Evolutionary conservation across 768 basidiomycete genomes (phyloP).

Genomic region (Sarcodon sp.): DNA sequence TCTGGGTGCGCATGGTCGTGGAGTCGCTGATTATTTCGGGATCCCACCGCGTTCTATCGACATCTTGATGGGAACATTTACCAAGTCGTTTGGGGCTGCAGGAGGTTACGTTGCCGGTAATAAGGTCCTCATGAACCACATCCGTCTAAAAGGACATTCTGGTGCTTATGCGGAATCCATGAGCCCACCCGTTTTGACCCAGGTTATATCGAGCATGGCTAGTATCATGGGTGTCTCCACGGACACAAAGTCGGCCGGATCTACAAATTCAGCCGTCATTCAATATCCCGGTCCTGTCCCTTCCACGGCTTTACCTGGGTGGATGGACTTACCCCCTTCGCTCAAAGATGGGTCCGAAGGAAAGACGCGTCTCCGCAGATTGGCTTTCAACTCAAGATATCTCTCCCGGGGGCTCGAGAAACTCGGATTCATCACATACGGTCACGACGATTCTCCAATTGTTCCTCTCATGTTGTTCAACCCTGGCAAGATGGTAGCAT

Average conservation of each 20-base stretch:
- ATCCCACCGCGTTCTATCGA: conserved; percentile 74
- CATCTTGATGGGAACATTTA: conserved; percentile 98
- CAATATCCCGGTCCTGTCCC: conserved; percentile 62
- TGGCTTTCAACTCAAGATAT: conserved; percentile 95
- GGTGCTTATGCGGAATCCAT: conserved; percentile 85
- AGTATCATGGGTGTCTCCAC: conserved; percentile 85
- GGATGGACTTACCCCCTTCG: conserved; percentile 62
- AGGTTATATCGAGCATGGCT: conserved; percentile 85
- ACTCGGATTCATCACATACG: conserved; percentile 95
- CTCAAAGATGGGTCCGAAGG: conserved; percentile 83
- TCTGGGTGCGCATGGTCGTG: conserved; percentile 87
- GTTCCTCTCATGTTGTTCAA: conserved; percentile 88
- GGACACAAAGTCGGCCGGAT: conserved; percentile 18
- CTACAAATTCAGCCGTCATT: conserved; percentile 14
- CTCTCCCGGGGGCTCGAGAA: conserved; percentile 76
- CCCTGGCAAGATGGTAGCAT: conserved; percentile 87
- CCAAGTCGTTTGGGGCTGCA: conserved; percentile 86
- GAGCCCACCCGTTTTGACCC: conserved; percentile 82
- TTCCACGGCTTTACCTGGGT: conserved; percentile 49
- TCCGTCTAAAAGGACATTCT: conserved; percentile 73
- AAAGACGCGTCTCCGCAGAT: conserved; percentile 61
- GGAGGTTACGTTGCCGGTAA: conserved; percentile 91
- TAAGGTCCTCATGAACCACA: conserved; percentile 66
- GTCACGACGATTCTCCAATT: conserved; percentile 83
- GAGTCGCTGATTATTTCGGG: conserved; percentile 89